Base-by-base conservation (phyloP, 2,329 filamentous ascomycete species). In the Colletotrichum gloeosporioides region DNA sequence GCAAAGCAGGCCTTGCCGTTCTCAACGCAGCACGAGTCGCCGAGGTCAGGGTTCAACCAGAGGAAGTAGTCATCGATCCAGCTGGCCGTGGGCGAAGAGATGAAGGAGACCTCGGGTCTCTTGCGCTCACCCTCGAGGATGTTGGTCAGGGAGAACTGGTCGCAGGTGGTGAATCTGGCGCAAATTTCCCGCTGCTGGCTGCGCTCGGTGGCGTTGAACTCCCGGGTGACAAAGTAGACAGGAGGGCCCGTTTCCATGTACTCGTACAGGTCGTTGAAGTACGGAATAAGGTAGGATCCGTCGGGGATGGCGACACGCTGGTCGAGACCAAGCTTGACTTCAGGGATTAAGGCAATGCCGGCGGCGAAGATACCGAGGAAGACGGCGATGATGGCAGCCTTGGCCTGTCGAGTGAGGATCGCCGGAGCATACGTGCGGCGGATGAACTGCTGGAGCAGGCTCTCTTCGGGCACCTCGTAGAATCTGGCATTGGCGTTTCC, bases 71-170 rank as follows among this genome's bases (percentile, higher is more conserved):
- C 95, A 79, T 98, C 95, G 18, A 99, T 91, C 97, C 97, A 99
- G 84, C 95, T 98, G 4, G 98, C 97, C 1, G 96, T 93, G 0
- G 96, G 94, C 12, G 96, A 93, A 8, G 95, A 91, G 79, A 99
- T 95, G 84, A 96, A 99, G 1, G 96, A 98, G 2, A 96, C 89
- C 8, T 98, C 92, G 0, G 96, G 91, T 49, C 97, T 92, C 86
- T 98, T 99, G 13, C 97, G 93, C 86, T 99, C 98, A 79, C 97
- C 95, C 83, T 99, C 98, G 6, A 99, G 89, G 3, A 98, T 93
- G 81, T 98, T 98, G 53, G 95, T 92, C 6, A 99, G 88, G 0
- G 96, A 98, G 76, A 94, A 91, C 49, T 93, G 89, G 78, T 98
- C 90, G 84, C 98, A 99, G 0, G 96, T 95, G 0, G 95, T 96